These are phyloP conservation scores for Xylaria cubensis DNA, from an alignment of 495 filamentous ascomycete genomes.

Conservation along the genomic window DNA sequence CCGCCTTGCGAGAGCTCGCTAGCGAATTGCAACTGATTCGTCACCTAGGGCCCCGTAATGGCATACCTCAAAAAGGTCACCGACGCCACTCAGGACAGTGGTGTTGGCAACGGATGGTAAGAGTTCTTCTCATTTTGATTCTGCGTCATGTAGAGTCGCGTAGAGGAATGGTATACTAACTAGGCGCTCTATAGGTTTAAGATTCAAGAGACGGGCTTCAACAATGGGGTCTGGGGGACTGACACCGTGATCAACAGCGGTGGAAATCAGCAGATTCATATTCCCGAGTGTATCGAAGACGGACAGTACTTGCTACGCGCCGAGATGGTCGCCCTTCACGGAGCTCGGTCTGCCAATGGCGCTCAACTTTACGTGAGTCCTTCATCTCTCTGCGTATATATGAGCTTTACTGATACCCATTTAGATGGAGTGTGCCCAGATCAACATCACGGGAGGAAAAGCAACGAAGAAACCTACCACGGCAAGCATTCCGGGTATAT, in stretches of 20 bases:
- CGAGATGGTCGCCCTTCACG: constrained; percentile 61
- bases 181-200: constrained; percentile 39
- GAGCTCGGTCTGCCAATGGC: constrained; percentile 41
- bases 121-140: neutral
- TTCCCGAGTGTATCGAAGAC: constrained; percentile 52
- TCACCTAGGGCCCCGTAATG: constrained; percentile 47
- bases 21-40: neutral
- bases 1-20: neutral
- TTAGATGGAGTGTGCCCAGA: constrained; percentile 58
- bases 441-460: constrained; percentile 53
- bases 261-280: constrained; percentile 51
- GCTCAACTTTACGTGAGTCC: constrained; percentile 59
- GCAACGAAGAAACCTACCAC: constrained; percentile 45
- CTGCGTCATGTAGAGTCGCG: neutral
- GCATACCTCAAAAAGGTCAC: constrained; percentile 60
- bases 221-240: constrained; percentile 50
- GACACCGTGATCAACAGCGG: constrained; percentile 52
- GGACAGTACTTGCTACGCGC: constrained; percentile 58
- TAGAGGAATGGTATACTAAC: neutral
- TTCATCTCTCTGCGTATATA: constrained; percentile 17
- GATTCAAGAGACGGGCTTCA: constrained; percentile 48
- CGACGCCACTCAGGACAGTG: constrained; percentile 51
- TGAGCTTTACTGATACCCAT: constrained; percentile 5
- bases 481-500: constrained; percentile 54
- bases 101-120: constrained; percentile 53